Evolutionary conservation across 2,329 filamentous ascomycete genomes (phyloP).

Genomic region (Cordyceps sp.): DNA sequence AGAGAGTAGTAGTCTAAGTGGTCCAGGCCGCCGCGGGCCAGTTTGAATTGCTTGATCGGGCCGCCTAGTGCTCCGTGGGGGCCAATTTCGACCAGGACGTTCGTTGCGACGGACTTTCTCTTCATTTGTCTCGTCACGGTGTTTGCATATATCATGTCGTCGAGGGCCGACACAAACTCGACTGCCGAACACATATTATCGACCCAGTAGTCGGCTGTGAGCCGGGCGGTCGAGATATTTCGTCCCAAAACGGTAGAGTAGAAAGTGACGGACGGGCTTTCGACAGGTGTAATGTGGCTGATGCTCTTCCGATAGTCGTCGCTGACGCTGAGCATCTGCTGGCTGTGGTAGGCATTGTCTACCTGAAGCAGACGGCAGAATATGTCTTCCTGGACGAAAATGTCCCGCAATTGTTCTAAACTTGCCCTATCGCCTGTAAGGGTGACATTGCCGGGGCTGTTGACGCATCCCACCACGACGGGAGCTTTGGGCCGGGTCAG

Average conservation of each 20-base stretch:
- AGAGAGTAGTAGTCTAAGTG: background rate
- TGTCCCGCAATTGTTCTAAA: background rate
- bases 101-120: background rate
- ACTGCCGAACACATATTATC: background rate
- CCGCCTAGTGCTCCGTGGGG: background rate
- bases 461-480: background rate
- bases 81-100: background rate
- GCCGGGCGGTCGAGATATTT: background rate
- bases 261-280: background rate
- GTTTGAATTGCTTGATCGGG: background rate
- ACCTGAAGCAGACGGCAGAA: background rate
- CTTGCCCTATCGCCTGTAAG: background rate
- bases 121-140: background rate
- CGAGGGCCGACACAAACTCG: background rate
- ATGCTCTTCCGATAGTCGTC: background rate
- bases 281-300: background rate
- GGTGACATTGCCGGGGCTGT: background rate
- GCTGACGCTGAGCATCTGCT: background rate
- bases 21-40: background rate
- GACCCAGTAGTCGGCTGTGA: conserved; percentile 1
- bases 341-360: background rate
- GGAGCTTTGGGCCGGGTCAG: background rate
- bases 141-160: background rate
- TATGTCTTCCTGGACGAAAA: background rate
- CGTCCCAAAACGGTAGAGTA: background rate